Evolutionary conservation across 2,329 filamentous ascomycete genomes (phyloP).

Genomic region (Penicillium sp.): DNA sequence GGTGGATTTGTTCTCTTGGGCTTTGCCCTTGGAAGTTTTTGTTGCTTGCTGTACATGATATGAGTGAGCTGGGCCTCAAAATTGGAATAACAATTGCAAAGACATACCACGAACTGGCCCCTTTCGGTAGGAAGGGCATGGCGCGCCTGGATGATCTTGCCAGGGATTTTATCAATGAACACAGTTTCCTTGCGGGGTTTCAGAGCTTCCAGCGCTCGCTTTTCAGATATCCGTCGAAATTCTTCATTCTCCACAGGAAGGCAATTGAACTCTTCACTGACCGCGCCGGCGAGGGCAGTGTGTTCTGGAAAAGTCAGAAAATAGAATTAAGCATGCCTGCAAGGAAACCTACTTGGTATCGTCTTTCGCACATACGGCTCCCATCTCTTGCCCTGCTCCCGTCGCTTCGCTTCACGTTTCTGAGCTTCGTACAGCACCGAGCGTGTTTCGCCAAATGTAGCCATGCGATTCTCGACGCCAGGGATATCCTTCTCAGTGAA

Average conservation of each 20-base stretch:
- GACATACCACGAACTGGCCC: slow-evolving; percentile 46
- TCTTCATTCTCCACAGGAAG: slow-evolving; percentile 71
- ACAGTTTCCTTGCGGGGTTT: slow-evolving; percentile 59
- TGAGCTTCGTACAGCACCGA: slow-evolving; percentile 49
- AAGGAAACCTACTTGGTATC: slow-evolving; percentile 62
- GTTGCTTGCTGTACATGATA: slow-evolving; percentile 41
- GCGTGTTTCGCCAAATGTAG: slow-evolving; percentile 45
- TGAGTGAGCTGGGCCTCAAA: slow-evolving; percentile 21
- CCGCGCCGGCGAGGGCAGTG: slow-evolving; percentile 70
- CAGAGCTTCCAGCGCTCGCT: slow-evolving; percentile 59
- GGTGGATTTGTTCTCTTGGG: slow-evolving; percentile 77
- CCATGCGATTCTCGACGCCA: slow-evolving; percentile 59
- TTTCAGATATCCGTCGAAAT: slow-evolving; percentile 61
- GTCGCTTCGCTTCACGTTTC: slow-evolving; percentile 46
- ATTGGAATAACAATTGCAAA: neutral
- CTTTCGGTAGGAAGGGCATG: slow-evolving; percentile 48
- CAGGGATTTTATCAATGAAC: slow-evolving; percentile 46
- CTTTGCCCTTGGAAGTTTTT: slow-evolving; percentile 54
- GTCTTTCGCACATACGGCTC: slow-evolving; percentile 59
- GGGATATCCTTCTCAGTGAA: slow-evolving; percentile 93
- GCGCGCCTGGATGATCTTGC: slow-evolving; percentile 59
- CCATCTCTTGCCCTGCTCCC: slow-evolving; percentile 54
- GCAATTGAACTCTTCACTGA: slow-evolving; percentile 74
- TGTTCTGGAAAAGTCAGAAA: slow-evolving; percentile 57
- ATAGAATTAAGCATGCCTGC: neutral